Percentiles rank a stretch among this genome's conserved stretches.
Evolutionary conservation across 2,329 filamentous ascomycete genomes (phyloP).

Genomic region (Talaromyces sp.): DNA sequence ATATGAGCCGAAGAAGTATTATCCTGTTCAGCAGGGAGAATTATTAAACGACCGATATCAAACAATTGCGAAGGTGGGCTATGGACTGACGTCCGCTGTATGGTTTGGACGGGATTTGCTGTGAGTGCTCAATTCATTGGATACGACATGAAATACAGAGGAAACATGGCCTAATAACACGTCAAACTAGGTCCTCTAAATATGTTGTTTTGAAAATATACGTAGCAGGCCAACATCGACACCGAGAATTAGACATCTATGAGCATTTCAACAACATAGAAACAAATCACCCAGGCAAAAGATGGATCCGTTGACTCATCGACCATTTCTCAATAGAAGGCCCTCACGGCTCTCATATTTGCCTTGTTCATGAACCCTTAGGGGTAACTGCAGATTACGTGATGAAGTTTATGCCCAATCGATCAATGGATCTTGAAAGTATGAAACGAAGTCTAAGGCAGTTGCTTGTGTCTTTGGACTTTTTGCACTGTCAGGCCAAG

Average conservation of each 20-base stretch:
- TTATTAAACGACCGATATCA: constrained; percentile 25
- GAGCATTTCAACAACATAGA: constrained; percentile 12
- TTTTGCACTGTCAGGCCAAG: too few species aligned
- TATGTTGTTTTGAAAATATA: constrained; percentile 18
- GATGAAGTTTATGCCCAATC: too few species aligned
- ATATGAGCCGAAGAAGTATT: constrained; percentile 9
- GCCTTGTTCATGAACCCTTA: constrained; percentile 21
- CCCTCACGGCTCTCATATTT: constrained; percentile 14
- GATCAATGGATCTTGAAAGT: too few species aligned
- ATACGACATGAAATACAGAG: too few species aligned
- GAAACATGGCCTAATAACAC: too few species aligned
- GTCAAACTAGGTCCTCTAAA: neutral
- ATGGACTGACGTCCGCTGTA: constrained; percentile 28
- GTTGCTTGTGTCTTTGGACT: too few species aligned
- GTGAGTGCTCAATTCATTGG: neutral
- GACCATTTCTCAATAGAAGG: constrained; percentile 15
- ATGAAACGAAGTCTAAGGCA: too few species aligned
- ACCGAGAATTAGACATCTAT: constrained; percentile 16
- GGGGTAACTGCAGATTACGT: constrained; percentile 13
- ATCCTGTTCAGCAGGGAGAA: constrained; percentile 25
- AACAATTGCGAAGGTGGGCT: constrained; percentile 30
- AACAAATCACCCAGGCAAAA: constrained; percentile 14
- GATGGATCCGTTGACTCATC: constrained; percentile 15
- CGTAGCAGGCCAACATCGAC: constrained; percentile 3
- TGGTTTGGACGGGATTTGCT: constrained; percentile 25